A percentile compares a stretch with the other conserved stretches of the same genome.
Conservation (phyloP, 495 filamentous ascomycete genomes). For the Daldinia bambusicola region DNA sequence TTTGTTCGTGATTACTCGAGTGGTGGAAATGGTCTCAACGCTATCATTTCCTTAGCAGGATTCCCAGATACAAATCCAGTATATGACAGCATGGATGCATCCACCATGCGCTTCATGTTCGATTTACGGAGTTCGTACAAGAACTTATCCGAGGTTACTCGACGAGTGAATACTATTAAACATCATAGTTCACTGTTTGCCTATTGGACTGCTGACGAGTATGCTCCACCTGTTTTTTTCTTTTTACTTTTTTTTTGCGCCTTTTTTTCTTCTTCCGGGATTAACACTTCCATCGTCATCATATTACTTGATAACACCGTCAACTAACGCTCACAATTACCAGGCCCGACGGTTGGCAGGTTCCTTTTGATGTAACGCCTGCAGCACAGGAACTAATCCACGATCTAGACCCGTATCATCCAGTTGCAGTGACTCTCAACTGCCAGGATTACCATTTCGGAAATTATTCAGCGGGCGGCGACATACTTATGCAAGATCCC, state of each 20-base stretch:
- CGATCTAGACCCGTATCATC: conserved; percentile 73
- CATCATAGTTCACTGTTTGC: conserved; percentile 66
- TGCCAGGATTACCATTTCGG: conserved; percentile 76
- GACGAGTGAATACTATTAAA: conserved; percentile 64
- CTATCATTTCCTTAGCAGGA: conserved; percentile 54
- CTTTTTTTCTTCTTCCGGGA: not conserved
- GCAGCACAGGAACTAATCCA: conserved; percentile 59
- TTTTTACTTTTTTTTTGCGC: not conserved
- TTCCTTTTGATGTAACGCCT: conserved; percentile 61
- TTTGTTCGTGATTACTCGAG: conserved; percentile 63
- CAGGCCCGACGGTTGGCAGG: conserved; percentile 70
- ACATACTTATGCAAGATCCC: conserved; percentile 73
- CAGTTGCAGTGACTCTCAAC: conserved; percentile 71
- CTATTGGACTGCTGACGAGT: conserved; percentile 76
- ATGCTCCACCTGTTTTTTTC: conserved; percentile 13
- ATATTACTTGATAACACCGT: not conserved
- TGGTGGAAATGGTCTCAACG: conserved; percentile 58
- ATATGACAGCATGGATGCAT: conserved; percentile 64
- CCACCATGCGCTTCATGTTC: conserved; percentile 72
- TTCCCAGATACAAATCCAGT: conserved; percentile 56
- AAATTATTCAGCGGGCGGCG: conserved; percentile 68
- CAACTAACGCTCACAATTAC: not conserved
- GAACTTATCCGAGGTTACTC: conserved; percentile 62
- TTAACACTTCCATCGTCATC: no score
- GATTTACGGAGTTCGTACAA: conserved; percentile 70